Conservation (phyloP, 208 protist genomes). For the Leishmania major region DNA sequence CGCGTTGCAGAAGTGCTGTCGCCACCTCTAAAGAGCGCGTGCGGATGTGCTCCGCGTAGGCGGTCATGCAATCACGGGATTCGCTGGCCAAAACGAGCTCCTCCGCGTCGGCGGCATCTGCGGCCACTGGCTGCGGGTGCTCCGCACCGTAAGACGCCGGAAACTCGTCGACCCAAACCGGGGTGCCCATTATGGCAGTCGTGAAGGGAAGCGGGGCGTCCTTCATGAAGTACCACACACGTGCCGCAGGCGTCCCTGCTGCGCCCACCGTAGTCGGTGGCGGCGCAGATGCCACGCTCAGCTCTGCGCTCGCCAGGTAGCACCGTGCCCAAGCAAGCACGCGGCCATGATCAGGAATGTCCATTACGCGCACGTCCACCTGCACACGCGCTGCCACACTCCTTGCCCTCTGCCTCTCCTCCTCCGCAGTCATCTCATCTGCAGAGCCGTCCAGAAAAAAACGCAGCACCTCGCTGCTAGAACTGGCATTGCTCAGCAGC, state of each 20-base stretch:
- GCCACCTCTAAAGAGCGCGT: constrained; percentile 20
- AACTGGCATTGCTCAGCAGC: constrained; percentile 11
- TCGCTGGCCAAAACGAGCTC: neutral
- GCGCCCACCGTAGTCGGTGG: neutral
- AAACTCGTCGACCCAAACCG: constrained; percentile 31
- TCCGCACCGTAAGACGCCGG: neutral
- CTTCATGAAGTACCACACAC: constrained; percentile 48
- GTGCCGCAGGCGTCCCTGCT: constrained; percentile 5
- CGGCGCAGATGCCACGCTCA: neutral
- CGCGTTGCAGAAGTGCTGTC: constrained; percentile 14
- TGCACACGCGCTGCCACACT: constrained; percentile 13
- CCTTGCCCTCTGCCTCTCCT: constrained; percentile 13
- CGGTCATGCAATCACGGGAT: neutral
- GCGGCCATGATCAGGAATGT: constrained; percentile 33
- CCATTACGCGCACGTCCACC: constrained; percentile 31
- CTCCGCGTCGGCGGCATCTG: neutral
- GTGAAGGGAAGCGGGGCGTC: constrained; percentile 12
- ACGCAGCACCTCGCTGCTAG: constrained; percentile 20
- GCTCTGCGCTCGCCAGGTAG: neutral
- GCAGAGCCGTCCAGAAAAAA: constrained; percentile 12
- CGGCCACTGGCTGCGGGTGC: neutral
- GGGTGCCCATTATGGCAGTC: constrained; percentile 14
- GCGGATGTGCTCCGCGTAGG: constrained; percentile 23
- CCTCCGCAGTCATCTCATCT: constrained; percentile 10
- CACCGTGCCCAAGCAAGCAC: constrained; percentile 31